These are phyloP conservation scores for Rosa multiflora DNA, from an alignment of 306 rosid species.

Conservation along the genomic window DNA sequence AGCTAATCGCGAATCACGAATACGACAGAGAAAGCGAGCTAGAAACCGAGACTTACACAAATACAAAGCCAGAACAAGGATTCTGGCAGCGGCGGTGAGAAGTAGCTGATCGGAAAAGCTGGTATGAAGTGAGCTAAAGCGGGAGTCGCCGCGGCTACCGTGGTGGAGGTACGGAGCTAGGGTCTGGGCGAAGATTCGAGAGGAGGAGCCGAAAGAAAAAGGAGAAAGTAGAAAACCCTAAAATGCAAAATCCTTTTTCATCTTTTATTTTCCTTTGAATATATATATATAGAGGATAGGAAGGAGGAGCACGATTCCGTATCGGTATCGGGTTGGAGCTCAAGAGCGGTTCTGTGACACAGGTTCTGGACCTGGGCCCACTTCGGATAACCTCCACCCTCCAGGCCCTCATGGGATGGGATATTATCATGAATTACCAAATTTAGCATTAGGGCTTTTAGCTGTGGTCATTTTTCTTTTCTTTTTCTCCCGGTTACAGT, in stretches of 20 bases:
- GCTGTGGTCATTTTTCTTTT: too few species aligned
- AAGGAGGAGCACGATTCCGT: not conserved
- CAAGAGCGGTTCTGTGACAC: conserved; percentile 19
- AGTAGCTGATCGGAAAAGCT: not conserved
- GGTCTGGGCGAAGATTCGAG: not conserved
- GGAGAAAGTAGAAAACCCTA: conserved; percentile 7
- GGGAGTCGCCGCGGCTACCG: not conserved
- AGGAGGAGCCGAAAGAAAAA: not conserved
- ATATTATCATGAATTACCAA: too few species aligned
- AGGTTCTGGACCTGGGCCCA: not conserved
- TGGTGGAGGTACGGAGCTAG: not conserved
- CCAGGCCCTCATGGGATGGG: too few species aligned
- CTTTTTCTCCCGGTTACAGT: too few species aligned
- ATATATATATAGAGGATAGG: too few species aligned
- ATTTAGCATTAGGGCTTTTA: too few species aligned
- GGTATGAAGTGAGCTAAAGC: not conserved
- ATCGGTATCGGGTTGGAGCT: not conserved
- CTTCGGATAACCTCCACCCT: too few species aligned
- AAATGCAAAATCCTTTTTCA: not conserved
- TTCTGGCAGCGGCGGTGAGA: too few species aligned
- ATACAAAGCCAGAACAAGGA: not conserved
- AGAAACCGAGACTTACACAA: not conserved
- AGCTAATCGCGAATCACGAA: not conserved
- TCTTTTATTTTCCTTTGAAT: too few species aligned
- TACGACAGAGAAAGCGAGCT: not conserved